These are phyloP conservation scores for Lentinula guzmanii DNA, from an alignment of 768 basidiomycete genomes.

Conservation along the genomic window DNA sequence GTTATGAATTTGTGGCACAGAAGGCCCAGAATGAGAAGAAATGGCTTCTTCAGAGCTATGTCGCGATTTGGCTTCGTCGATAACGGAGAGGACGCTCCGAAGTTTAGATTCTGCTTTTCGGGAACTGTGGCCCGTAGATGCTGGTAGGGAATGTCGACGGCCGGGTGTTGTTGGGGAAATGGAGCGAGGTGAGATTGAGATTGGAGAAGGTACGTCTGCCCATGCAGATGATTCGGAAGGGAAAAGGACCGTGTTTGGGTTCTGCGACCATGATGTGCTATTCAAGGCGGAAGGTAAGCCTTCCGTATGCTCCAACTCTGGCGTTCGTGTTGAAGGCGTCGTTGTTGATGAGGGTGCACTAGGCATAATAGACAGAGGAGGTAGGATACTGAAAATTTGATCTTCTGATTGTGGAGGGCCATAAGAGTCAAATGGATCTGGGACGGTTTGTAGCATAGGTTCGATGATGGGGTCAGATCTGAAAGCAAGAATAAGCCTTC, in stretches of 20 bases:
- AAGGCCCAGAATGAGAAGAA: constrained; percentile 2
- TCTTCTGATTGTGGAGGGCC: constrained; percentile 84
- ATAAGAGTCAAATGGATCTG: constrained; percentile 91
- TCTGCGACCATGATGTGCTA: constrained; percentile 47
- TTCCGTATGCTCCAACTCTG: constrained; percentile 31
- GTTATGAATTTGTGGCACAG: background rate
- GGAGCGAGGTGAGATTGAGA: constrained; percentile 36
- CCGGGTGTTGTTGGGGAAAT: constrained; percentile 37
- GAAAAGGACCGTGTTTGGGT: constrained; percentile 34
- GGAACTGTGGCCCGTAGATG: constrained; percentile 26
- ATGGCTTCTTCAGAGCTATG: constrained; percentile 16
- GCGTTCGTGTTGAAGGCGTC: constrained; percentile 49
- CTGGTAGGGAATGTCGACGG: constrained; percentile 51
- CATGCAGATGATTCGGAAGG: constrained; percentile 51
- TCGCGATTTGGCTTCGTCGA: constrained; percentile 46
- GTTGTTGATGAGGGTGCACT: constrained; percentile 46
- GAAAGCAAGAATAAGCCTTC: constrained; percentile 9
- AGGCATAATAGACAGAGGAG: constrained; percentile 77
- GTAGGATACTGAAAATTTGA: constrained; percentile 89
- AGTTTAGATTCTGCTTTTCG: constrained; percentile 65
- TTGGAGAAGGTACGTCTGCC: constrained; percentile 35
- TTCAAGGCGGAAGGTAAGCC: constrained; percentile 24
- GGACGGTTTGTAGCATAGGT: constrained; percentile 82
- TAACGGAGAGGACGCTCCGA: constrained; percentile 63
- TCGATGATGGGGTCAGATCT: constrained; percentile 89